A percentile compares a stretch with the other conserved stretches of the same genome.
phyloP scores from a whole-genome alignment of 1,284 basidiomycete genomes.

The Trichosporon inkin region DNA sequence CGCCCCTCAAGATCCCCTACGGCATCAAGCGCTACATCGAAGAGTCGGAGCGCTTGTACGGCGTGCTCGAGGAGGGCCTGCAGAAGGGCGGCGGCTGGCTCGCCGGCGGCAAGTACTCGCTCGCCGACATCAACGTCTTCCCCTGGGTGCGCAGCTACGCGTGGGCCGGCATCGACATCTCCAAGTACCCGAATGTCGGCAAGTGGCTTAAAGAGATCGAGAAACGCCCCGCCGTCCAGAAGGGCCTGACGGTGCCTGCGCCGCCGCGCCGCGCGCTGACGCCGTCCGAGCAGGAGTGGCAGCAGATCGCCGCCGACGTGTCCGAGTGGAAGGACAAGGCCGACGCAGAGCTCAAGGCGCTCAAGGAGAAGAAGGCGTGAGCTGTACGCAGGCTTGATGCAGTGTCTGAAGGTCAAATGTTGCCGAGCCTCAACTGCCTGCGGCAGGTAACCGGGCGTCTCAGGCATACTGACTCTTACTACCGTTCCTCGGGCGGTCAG shows the following conservation, averaged over 20 bases:
- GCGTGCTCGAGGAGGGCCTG: conserved; percentile 68
- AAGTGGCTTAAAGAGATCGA: conserved; percentile 54
- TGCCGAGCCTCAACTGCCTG: background rate
- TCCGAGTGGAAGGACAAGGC: conserved; percentile 32
- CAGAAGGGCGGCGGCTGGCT: conserved; percentile 56
- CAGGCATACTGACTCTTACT: background rate
- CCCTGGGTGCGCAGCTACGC: conserved; percentile 56
- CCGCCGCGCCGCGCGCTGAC: conserved; percentile 18
- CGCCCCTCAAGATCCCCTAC: conserved; percentile 50
- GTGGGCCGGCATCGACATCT: conserved; percentile 56
- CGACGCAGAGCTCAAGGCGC: conserved; percentile 24
- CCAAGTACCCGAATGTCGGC: conserved; percentile 60
- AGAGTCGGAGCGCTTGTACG: conserved; percentile 72
- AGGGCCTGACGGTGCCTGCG: conserved; percentile 46
- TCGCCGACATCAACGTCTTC: conserved; percentile 54
- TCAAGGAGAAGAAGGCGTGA: conserved; percentile 17
- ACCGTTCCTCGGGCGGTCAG: background rate
- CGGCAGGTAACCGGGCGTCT: background rate
- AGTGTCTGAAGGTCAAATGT: background rate
- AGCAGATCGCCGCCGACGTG: conserved; percentile 24
- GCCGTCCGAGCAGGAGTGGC: conserved; percentile 24
- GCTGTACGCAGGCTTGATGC: background rate
- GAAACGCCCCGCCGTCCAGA: conserved; percentile 51
- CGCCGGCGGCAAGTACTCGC: conserved; percentile 62
- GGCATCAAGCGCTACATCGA: conserved; percentile 62